Evolutionary conservation across 768 basidiomycete genomes (phyloP), one percentile per base, ranked within the genome.

Genomic region (Psilocybe subaeruginosa): DNA sequence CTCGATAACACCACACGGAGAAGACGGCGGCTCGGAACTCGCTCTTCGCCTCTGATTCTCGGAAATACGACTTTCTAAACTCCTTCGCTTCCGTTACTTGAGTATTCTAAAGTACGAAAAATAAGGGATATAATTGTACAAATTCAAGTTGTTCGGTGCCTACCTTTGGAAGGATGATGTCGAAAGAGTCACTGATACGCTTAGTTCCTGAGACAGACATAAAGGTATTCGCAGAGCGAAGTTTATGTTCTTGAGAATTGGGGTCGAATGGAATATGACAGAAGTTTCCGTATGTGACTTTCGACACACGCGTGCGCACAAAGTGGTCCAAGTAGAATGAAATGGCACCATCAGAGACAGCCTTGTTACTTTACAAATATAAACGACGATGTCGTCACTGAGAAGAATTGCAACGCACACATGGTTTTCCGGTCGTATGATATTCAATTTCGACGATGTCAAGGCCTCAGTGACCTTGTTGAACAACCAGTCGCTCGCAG

Each of bases 401-500:
- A 31, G 31, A 3, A 11, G 8, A 27, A 46, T 5, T n/a, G 6
- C 5, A 17, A 73, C 83, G 47, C 64, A 86, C 86, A 85, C 76
- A 60, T 84, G 81, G 37, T 77, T 80, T 58, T 86, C 83, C 0
- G 85, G 86, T 7, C 83, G 76, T 54, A 78, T 76, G 16, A 86
- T 69, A 33, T 69, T 74, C 48, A 84, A 66, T n/a, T 78, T 76
- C 0, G 75, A 66, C 1, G 72, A 64, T 4, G 72, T 72, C 8
- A 87, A 71, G 4, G 72, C 66, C 54, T 67, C 70, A 43, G 77
- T 77, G 2, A 87, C 76, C 51, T 74, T 73, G 2, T 71, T 68
- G 64, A 77, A 82, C n/a, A 87, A 66, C 76, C 81, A 86, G 54
- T 85, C 81, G 59, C 80, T 86, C 1, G 84, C 83, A 12, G 83